phyloP scores from a whole-genome alignment of 805 yeast species.

The Tetrapisispora phaffii region DNA sequence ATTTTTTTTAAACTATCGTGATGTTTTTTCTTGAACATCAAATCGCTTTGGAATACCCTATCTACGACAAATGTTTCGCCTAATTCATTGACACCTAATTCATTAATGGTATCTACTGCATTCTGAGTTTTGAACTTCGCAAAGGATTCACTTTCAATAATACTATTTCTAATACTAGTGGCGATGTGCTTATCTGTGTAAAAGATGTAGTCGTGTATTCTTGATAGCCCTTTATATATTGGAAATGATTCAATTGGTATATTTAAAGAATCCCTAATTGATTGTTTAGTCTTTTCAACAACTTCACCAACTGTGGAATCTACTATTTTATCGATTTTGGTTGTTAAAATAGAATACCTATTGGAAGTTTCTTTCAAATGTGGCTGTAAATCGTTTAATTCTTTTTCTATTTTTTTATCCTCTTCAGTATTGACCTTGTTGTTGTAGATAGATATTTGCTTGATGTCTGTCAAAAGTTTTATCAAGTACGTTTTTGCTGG shows the following conservation, averaged over 20 bases:
- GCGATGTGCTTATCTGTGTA: conserved; percentile 61
- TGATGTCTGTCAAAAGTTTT: conserved; percentile 61
- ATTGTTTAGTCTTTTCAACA: conserved; percentile 50
- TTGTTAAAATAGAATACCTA: conserved; percentile 46
- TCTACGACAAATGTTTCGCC: conserved; percentile 52
- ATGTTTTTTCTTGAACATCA: conserved; percentile 72
- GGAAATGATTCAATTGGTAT: conserved; percentile 31
- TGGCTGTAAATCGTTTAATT: conserved; percentile 54
- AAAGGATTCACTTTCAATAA: conserved; percentile 51
- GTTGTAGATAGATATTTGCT: conserved; percentile 52
- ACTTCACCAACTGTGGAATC: conserved; percentile 51
- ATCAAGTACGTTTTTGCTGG: conserved; percentile 86
- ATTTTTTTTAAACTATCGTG: conserved; percentile 54
- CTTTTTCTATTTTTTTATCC: conserved; percentile 35
- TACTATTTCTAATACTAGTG: conserved; percentile 53
- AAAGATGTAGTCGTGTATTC: conserved; percentile 57
- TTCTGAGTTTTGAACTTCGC: conserved; percentile 54
- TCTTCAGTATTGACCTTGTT: conserved; percentile 43
- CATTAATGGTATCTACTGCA: conserved; percentile 53
- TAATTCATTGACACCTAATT: conserved; percentile 52
- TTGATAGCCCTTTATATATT: conserved; percentile 50
- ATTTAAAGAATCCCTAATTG: conserved; percentile 43
- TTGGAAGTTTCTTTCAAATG: conserved; percentile 44
- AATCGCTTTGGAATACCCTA: conserved; percentile 54
- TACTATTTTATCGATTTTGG: conserved; percentile 48